Conservation (phyloP, 108 stramenopile genomes). For the Fistulifera pelliculosa region DNA sequence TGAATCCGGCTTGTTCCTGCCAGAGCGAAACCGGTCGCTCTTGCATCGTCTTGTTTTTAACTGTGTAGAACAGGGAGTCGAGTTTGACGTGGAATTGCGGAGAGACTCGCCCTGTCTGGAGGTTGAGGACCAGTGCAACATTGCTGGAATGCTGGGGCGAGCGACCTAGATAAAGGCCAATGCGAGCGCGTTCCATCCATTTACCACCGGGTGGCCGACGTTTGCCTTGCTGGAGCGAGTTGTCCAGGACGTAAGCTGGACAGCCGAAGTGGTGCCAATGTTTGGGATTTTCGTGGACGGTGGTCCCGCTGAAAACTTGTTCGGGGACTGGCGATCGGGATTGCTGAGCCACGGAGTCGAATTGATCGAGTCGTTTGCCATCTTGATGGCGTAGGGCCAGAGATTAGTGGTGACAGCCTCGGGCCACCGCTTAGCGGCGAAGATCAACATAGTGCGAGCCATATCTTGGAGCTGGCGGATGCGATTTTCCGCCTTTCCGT, state of each 20-base stretch:
- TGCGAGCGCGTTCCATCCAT: conserved; percentile 17
- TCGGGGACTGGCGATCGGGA: neutral
- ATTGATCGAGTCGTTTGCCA: conserved; percentile 20
- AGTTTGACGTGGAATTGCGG: conserved; percentile 25
- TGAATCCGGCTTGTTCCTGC: conserved; percentile 6
- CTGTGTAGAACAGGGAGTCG: conserved; percentile 15
- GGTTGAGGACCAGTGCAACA: conserved; percentile 15
- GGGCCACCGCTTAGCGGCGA: conserved; percentile 34
- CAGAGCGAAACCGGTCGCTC: conserved; percentile 8
- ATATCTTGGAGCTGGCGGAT: conserved; percentile 27
- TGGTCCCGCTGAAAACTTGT: conserved; percentile 10
- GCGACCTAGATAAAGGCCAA: conserved; percentile 23
- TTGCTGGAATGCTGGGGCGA: conserved; percentile 13
- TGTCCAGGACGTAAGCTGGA: conserved; percentile 5
- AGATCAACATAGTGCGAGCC: conserved; percentile 42
- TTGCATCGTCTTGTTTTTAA: neutral
- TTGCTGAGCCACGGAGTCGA: conserved; percentile 5
- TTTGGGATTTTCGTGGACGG: neutral
- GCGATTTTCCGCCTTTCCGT: conserved; percentile 34
- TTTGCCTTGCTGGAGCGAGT: neutral
- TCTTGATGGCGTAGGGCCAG: conserved; percentile 31
- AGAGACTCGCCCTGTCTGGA: conserved; percentile 17
- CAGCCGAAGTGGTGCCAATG: conserved; percentile 26
- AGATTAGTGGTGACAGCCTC: conserved; percentile 4
- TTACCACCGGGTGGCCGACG: conserved; percentile 15